Percentiles rank a stretch among this genome's conserved stretches.
These are phyloP conservation scores for Scutellaria baicalensis DNA, from an alignment of 257 asterid genomes.

Conservation along the genomic window DNA sequence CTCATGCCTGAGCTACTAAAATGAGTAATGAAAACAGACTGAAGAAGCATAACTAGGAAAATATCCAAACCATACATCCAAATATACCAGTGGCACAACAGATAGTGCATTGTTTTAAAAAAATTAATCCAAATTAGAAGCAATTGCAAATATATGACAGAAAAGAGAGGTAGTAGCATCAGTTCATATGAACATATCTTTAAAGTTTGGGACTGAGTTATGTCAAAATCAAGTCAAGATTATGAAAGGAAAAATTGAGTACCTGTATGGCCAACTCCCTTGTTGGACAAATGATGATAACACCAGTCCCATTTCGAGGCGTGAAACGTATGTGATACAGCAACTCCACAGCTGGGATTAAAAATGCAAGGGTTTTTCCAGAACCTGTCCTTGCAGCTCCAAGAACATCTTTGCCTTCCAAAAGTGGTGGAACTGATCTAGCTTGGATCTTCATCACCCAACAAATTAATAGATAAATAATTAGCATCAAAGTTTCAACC, in stretches of 20 bases:
- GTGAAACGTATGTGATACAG: conserved; percentile 42
- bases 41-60: neutral
- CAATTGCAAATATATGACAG: neutral
- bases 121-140: neutral
- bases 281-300: conserved; percentile 85
- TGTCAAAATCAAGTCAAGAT: neutral
- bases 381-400: conserved; percentile 99
- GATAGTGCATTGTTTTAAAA: neutral
- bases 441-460: conserved; percentile 73
- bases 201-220: neutral
- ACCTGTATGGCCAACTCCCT: conserved; percentile 98
- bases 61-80: neutral
- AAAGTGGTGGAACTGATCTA: conserved; percentile 75
- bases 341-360: conserved; percentile 85
- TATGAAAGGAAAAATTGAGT: neutral
- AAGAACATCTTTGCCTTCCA: conserved; percentile 84
- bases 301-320: conserved; percentile 91
- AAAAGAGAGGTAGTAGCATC: neutral
- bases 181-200: neutral
- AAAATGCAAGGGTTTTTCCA: conserved; percentile 91
- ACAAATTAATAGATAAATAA: neutral
- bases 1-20: neutral
- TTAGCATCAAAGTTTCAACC: neutral
- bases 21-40: neutral
- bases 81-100: neutral